Conservation (phyloP, 257 asterid species). For the Voacanga thouarsii region DNA sequence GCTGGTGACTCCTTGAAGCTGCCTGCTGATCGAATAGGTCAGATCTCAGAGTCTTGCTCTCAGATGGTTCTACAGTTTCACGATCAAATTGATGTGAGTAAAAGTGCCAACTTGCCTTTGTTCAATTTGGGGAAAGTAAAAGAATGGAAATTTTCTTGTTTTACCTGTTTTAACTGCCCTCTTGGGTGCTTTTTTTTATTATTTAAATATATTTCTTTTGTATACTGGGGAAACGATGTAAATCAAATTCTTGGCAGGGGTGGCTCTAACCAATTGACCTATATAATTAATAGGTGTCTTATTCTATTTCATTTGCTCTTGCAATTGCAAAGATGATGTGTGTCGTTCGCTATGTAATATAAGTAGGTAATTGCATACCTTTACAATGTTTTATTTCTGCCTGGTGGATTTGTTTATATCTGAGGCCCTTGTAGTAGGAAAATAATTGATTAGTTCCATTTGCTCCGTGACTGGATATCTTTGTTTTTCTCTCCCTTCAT, state of each 20-base stretch:
- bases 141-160: background rate
- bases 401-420: background rate
- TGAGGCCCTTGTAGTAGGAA: background rate
- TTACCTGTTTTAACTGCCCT: background rate
- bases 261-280: too few relatives aligned
- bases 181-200: background rate
- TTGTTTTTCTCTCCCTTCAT: background rate
- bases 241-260: too few relatives aligned
- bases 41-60: constrained; percentile 76
- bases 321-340: background rate
- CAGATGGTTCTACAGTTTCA: constrained; percentile 82
- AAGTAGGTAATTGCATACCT: background rate
- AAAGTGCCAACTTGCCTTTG: background rate
- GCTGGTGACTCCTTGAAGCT: constrained; percentile 29
- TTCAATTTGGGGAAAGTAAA: background rate
- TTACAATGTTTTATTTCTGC: background rate
- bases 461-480: background rate
- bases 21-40: constrained; percentile 58
- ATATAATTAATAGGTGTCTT: too few relatives aligned
- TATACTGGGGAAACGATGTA: too few relatives aligned
- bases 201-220: too few relatives aligned
- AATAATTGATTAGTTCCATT: background rate
- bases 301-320: background rate
- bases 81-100: constrained; percentile 52
- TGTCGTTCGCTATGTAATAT: background rate